Evolutionary conservation across 1,284 basidiomycete species (phyloP).

Genomic region (Moesziomyces sp.): DNA sequence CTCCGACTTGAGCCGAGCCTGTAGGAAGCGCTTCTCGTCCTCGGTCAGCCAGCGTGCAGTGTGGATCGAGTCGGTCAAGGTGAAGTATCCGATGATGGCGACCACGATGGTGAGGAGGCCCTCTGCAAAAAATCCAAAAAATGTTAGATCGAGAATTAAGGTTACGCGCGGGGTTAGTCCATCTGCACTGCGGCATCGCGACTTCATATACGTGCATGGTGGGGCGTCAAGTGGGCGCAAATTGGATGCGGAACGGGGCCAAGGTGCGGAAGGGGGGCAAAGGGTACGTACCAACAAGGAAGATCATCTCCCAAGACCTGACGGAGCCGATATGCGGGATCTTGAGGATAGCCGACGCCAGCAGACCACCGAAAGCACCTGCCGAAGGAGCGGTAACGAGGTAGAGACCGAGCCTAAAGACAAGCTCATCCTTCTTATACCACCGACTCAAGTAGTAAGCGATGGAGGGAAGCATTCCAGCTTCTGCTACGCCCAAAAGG

Average conservation of each 20-base stretch:
- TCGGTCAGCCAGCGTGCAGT: conserved; percentile 66
- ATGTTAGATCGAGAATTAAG: background rate
- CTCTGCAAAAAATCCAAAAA: conserved; percentile 33
- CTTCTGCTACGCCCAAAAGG: conserved; percentile 67
- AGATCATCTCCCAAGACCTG: conserved; percentile 66
- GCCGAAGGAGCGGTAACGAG: conserved; percentile 51
- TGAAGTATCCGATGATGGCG: conserved; percentile 62
- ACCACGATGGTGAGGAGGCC: conserved; percentile 68
- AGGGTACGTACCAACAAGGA: conserved; percentile 46
- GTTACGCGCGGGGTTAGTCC: too few relatives aligned
- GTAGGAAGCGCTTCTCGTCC: conserved; percentile 64
- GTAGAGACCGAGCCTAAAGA: conserved; percentile 66
- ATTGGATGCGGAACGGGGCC: too few relatives aligned
- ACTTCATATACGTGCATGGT: background rate
- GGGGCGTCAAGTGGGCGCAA: too few relatives aligned
- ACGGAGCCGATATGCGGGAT: conserved; percentile 41
- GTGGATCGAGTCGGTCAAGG: conserved; percentile 65
- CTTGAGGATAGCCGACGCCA: conserved; percentile 51
- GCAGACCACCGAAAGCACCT: conserved; percentile 66
- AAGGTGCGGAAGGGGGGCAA: too few relatives aligned
- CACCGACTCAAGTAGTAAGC: conserved; percentile 65
- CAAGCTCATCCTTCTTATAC: conserved; percentile 66
- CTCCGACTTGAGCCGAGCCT: conserved; percentile 42
- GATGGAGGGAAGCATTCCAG: conserved; percentile 64
- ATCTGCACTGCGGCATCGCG: background rate